These are phyloP conservation scores for Melampsora abietis-canadensis DNA, from an alignment of 1,284 basidiomycete species.

Conservation along the genomic window DNA sequence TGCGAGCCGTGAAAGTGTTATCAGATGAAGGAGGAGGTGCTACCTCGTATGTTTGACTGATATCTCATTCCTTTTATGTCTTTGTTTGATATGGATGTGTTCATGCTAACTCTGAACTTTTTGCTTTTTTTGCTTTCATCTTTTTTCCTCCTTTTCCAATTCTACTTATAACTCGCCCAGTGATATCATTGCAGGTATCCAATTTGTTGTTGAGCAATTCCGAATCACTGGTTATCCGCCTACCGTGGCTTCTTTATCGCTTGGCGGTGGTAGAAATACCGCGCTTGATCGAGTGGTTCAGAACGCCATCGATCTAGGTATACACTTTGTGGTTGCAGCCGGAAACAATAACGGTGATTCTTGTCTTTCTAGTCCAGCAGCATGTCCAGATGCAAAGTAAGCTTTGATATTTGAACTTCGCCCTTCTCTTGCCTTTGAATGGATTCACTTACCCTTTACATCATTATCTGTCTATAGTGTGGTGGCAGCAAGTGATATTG, in stretches of 20 bases:
- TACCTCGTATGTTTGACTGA: constrained; percentile 27
- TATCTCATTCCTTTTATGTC: not conserved
- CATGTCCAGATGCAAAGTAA: constrained; percentile 27
- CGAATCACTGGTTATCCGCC: constrained; percentile 44
- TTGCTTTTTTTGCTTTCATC: not conserved
- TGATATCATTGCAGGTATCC: constrained; percentile 44
- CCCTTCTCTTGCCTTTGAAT: not conserved
- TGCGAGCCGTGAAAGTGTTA: constrained; percentile 46
- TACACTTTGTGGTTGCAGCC: constrained; percentile 45
- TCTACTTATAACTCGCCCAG: not conserved
- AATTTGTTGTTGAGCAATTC: constrained; percentile 37
- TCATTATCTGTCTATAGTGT: constrained; percentile 34
- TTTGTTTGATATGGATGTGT: not conserved
- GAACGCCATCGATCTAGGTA: constrained; percentile 42
- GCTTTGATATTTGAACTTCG: not conserved
- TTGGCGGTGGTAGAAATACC: constrained; percentile 42
- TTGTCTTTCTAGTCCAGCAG: constrained; percentile 44
- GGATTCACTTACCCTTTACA: not conserved
- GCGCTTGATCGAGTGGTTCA: constrained; percentile 44
- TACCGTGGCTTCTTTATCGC: constrained; percentile 44
- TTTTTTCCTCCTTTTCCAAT: not conserved
- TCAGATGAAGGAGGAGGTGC: constrained; percentile 45
- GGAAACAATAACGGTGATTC: constrained; percentile 45
- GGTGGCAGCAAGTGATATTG: constrained; percentile 44
- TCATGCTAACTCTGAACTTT: not conserved